Conservation (phyloP, 805 yeast species). For the Kodamaea fukazawae region DNA sequence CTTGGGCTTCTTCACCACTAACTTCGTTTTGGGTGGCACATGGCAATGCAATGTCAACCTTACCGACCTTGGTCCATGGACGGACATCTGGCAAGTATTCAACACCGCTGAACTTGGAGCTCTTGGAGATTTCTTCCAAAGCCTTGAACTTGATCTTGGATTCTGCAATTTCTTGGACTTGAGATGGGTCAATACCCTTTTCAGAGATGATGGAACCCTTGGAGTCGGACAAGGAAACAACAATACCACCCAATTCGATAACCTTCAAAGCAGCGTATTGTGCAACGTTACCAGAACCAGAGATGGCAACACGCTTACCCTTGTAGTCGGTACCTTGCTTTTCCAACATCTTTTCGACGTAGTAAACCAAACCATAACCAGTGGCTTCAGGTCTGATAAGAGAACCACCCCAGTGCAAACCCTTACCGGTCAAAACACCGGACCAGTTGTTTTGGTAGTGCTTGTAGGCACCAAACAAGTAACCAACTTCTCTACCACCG, state of each 20-base stretch:
- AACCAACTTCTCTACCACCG: conserved; percentile 95
- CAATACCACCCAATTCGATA: conserved; percentile 94
- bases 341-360: conserved; percentile 96
- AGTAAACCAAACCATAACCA: conserved; percentile 96
- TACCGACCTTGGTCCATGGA: conserved; percentile 92
- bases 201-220: conserved; percentile 82
- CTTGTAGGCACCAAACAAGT: conserved; percentile 96
- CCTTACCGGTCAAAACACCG: conserved; percentile 98
- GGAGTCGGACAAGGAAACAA: conserved; percentile 92
- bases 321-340: conserved; percentile 85
- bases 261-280: conserved; percentile 98
- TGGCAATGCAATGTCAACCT: conserved; percentile 94
- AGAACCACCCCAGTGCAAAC: conserved; percentile 98
- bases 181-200: conserved; percentile 80
- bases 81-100: conserved; percentile 90
- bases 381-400: conserved; percentile 99
- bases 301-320: conserved; percentile 93
- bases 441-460: conserved; percentile 86
- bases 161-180: conserved; percentile 67
- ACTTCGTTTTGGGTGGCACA: conserved; percentile 99
- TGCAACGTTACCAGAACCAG: conserved; percentile 99
- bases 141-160: conserved; percentile 80
- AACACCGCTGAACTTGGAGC: conserved; percentile 55
- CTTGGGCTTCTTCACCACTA: conserved; percentile 94
- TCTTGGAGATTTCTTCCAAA: conserved; percentile 62